Base-by-base conservation (phyloP, 1,284 basidiomycete genomes). In the Malassezia cuniculi region DNA sequence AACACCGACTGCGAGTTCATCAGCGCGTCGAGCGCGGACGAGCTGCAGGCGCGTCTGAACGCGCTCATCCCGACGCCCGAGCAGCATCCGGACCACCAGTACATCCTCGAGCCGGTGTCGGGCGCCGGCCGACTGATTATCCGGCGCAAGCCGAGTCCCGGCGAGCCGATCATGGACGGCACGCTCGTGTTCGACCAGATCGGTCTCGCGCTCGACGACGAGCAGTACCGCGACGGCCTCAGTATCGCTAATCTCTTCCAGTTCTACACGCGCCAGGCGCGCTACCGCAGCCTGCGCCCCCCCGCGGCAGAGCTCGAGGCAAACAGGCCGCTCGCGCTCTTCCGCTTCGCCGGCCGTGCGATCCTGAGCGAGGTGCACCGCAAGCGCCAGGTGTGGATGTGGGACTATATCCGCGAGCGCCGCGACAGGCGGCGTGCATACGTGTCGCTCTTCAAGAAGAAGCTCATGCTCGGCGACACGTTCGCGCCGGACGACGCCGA, bases 181-280 rank as follows among this genome's bases (percentile, higher is more conserved):
- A 80, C 87, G 59, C 74, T 97, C 19, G 72, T 82, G 14, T 97
- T 99, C 65, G 80, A 94, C 57, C 85, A 95, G 69, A 87, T 99
- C 39, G 89, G 83, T 5, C 80, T 99, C 41, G 76, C 82, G 9
- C 71, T 99, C 41, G 90, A 99, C 64, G 80, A 87, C 52, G 78
- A 90, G 54, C 94, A 99, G 69, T 99, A 97, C 67, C 78, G 86
- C 31, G 87, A 97, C 68, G 79, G 77, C 10, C 84, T 99, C 49
- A 90, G 85, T 15, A 77, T 97, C 36, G 74, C 89, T 47, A 90
- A 99, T 67, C 85, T 95, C 74, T 95, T 94, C 70, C 90, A 97
- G 66, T 83, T 97, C 51, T 95, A 90, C 70, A 76, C 80, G 32
- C 79, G 93, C 38, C 84, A 85, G 53, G 81, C 82, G 48, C 83